These are phyloP conservation scores for Camptophora hylomeconis DNA, from an alignment of 2,329 filamentous ascomycete genomes.

Conservation along the genomic window DNA sequence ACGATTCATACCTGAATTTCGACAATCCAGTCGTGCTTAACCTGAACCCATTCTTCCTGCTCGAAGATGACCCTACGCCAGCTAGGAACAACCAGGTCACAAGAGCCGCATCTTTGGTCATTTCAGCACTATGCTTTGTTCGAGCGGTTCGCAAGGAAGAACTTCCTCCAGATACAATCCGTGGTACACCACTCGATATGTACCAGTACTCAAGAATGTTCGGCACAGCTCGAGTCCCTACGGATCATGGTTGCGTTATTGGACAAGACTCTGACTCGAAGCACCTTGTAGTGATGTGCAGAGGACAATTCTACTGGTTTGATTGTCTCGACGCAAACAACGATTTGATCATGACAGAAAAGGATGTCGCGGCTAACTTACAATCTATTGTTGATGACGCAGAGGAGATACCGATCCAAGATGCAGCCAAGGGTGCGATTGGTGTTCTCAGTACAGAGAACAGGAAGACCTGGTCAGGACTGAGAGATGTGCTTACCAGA, in stretches of 20 bases:
- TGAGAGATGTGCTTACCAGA: constrained; percentile 74
- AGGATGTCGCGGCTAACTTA: constrained; percentile 80
- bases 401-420: constrained; percentile 74
- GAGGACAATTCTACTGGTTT: constrained; percentile 98
- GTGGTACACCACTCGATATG: constrained; percentile 83
- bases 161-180: constrained; percentile 73
- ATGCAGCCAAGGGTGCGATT: constrained; percentile 86
- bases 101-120: constrained; percentile 77
- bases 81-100: constrained; percentile 95
- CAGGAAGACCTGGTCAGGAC: constrained; percentile 84
- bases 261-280: constrained; percentile 87
- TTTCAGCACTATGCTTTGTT: constrained; percentile 84
- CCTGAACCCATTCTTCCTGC: constrained; percentile 90
- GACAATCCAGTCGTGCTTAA: constrained; percentile 97
- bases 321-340: constrained; percentile 90
- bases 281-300: constrained; percentile 84
- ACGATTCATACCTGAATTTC: constrained; percentile 95
- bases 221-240: constrained; percentile 86
- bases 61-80: constrained; percentile 94
- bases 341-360: constrained; percentile 94
- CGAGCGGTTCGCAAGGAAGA: constrained; percentile 87
- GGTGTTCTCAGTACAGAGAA: constrained; percentile 95
- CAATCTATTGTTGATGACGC: constrained; percentile 89
- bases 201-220: constrained; percentile 95
- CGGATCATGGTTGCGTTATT: constrained; percentile 88